These are phyloP conservation scores for Candida sp. DNA, from an alignment of 1,139 yeast genomes.

Conservation along the genomic window DNA sequence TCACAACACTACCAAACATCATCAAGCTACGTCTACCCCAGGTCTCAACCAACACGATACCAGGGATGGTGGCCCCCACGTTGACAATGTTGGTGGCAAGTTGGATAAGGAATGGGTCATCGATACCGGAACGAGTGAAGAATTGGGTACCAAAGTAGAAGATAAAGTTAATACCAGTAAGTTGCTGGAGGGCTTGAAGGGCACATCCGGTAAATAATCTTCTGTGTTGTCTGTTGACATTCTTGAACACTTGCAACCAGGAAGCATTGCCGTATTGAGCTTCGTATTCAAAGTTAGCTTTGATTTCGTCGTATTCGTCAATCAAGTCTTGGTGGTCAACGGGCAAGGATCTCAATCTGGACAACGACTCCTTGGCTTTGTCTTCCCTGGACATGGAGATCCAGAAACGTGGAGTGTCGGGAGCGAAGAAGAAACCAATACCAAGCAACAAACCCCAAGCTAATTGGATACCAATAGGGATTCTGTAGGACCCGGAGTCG, in stretches of 20 bases:
- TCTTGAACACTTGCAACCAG: slow-evolving; percentile 39
- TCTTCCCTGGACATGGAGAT: slow-evolving; percentile 57
- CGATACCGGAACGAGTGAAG: slow-evolving; percentile 60
- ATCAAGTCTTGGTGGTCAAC: slow-evolving; percentile 43
- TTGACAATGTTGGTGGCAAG: slow-evolving; percentile 43
- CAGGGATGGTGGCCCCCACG: slow-evolving; percentile 41
- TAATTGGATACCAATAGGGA: slow-evolving; percentile 61
- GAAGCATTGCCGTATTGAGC: slow-evolving; percentile 30
- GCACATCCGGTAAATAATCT: slow-evolving; percentile 39
- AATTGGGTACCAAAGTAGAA: slow-evolving; percentile 73
- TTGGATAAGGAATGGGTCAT: slow-evolving; percentile 39
- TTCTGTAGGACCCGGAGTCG: slow-evolving; percentile 66
- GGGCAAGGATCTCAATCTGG: slow-evolving; percentile 38
- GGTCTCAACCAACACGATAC: slow-evolving; percentile 38
- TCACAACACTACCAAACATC: slow-evolving; percentile 60
- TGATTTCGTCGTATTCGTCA: slow-evolving; percentile 43
- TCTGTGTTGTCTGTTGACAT: slow-evolving; percentile 36
- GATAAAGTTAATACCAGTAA: slow-evolving; percentile 77
- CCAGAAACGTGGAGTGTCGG: slow-evolving; percentile 81
- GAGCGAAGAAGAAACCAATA: slow-evolving; percentile 57
- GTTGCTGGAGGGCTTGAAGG: slow-evolving; percentile 62
- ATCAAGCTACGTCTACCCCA: slow-evolving; percentile 43
- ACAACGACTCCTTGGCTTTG: slow-evolving; percentile 52
- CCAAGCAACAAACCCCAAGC: slow-evolving; percentile 45
- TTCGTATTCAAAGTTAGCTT: slow-evolving; percentile 42